phyloP scores from a whole-genome alignment of 306 rosid genomes.

The Quercus cerris region DNA sequence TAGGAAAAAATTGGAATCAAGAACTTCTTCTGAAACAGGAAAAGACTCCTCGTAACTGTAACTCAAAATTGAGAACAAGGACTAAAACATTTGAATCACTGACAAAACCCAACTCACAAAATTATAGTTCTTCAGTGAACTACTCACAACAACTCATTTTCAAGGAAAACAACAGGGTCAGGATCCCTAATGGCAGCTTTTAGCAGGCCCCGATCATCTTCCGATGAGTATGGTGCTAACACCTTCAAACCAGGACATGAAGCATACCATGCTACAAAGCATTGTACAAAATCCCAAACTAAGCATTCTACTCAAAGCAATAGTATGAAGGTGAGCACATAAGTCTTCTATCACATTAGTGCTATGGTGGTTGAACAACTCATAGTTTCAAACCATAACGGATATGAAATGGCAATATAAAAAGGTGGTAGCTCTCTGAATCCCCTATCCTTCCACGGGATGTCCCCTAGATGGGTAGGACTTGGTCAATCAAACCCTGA shows the following conservation, averaged over 20 bases:
- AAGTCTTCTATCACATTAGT: too few species aligned
- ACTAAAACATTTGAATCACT: too few species aligned
- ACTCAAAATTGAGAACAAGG: conserved; percentile 3
- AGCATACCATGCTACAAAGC: conserved; percentile 89
- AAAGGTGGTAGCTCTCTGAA: too few species aligned
- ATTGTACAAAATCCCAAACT: conserved; percentile 39
- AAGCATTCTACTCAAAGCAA: too few species aligned
- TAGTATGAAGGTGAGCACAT: too few species aligned
- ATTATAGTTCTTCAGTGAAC: not conserved
- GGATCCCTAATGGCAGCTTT: conserved; percentile 99
- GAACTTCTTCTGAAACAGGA: conserved; percentile 93
- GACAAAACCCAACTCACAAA: too few species aligned
- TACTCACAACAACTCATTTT: conserved; percentile 91
- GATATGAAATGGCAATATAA: too few species aligned
- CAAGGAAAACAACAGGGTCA: conserved; percentile 98
- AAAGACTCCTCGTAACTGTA: conserved; percentile 91
- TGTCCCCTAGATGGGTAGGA: too few species aligned
- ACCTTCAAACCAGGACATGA: conserved; percentile 92
- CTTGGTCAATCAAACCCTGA: too few species aligned
- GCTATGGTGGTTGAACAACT: too few species aligned
- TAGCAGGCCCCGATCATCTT: conserved; percentile 95
- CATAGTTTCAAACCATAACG: too few species aligned
- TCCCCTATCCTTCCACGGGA: too few species aligned
- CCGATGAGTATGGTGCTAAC: conserved; percentile 86
- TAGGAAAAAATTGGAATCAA: conserved; percentile 92